phyloP scores from a whole-genome alignment of 768 basidiomycete genomes.

The Inosperma sp. region DNA sequence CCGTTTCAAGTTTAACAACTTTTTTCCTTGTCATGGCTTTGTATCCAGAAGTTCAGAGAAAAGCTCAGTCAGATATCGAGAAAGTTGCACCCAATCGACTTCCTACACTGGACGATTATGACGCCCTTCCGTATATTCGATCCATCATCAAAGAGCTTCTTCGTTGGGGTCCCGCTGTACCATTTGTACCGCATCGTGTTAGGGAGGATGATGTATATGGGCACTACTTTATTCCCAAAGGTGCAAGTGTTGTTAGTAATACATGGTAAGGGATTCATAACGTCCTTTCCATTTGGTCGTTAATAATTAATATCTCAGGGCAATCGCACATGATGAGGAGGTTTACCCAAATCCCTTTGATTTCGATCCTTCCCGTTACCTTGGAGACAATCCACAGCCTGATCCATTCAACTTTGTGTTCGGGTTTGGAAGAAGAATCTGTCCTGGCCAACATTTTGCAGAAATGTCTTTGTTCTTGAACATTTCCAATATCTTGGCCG shows the following conservation, averaged over 20 bases:
- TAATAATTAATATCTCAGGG: conserved; percentile 16
- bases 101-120: conserved; percentile 26
- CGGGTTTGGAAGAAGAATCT: conserved; percentile 28
- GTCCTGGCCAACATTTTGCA: conserved; percentile 26
- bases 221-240: conserved; percentile 15
- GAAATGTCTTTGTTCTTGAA: conserved; percentile 34
- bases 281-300: not conserved
- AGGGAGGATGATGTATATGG: conserved; percentile 16
- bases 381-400: conserved; percentile 19
- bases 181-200: conserved; percentile 21
- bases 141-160: conserved; percentile 35
- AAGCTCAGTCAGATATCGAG: conserved; percentile 36
- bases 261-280: conserved; percentile 8
- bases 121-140: conserved; percentile 28
- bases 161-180: conserved; percentile 25
- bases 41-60: conserved; percentile 33
- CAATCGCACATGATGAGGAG: conserved; percentile 33
- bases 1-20: conserved; percentile 27
- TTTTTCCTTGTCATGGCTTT: conserved; percentile 34
- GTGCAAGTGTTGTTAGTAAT: conserved; percentile 14
- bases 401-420: conserved; percentile 24
- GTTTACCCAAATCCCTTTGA: conserved; percentile 29
- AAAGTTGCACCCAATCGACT: conserved; percentile 23
- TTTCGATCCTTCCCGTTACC: conserved; percentile 29
- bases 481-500: conserved; percentile 33